Evolutionary conservation across 768 basidiomycete genomes (phyloP).

Genomic region (Russula abietina): DNA sequence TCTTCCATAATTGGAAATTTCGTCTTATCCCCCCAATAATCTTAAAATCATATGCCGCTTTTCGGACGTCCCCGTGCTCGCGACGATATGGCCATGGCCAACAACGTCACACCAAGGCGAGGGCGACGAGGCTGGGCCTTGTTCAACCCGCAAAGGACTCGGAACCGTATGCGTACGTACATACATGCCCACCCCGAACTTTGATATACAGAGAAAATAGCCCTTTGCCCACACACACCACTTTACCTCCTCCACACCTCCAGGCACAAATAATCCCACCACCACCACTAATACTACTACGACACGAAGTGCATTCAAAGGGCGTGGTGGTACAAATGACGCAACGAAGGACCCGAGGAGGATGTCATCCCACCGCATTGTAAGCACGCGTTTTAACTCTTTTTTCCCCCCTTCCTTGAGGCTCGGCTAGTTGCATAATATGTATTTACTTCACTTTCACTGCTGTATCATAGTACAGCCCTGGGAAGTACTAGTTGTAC

Average conservation of each 20-base stretch:
- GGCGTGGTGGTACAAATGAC: slow-evolving; percentile 42
- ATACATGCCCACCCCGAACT: background rate
- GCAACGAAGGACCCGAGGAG: slow-evolving; percentile 32
- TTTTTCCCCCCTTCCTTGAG: background rate
- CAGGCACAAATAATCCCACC: slow-evolving; percentile 43
- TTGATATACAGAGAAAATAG: background rate
- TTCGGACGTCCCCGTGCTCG: slow-evolving; percentile 14
- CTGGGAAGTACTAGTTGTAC: too few relatives aligned
- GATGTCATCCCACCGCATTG: slow-evolving; percentile 43
- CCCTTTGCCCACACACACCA: slow-evolving; percentile 1
- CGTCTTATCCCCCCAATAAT: background rate
- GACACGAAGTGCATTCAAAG: slow-evolving; percentile 30
- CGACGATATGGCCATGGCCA: background rate
- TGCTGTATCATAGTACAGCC: too few relatives aligned
- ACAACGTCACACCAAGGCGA: background rate
- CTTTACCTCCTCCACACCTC: background rate
- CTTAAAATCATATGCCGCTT: slow-evolving; percentile 10
- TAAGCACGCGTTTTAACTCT: slow-evolving; percentile 26
- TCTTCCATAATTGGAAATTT: slow-evolving; percentile 9
- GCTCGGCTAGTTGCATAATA: background rate
- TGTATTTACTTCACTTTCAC: too few relatives aligned
- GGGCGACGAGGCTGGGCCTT: slow-evolving; percentile 17
- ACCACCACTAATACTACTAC: slow-evolving; percentile 44
- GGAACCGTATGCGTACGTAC: slow-evolving; percentile 31
- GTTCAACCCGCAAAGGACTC: slow-evolving; percentile 30